These are phyloP conservation scores for Protea cynaroides DNA, from an alignment of 164 flowering plant species.

Conservation along the genomic window DNA sequence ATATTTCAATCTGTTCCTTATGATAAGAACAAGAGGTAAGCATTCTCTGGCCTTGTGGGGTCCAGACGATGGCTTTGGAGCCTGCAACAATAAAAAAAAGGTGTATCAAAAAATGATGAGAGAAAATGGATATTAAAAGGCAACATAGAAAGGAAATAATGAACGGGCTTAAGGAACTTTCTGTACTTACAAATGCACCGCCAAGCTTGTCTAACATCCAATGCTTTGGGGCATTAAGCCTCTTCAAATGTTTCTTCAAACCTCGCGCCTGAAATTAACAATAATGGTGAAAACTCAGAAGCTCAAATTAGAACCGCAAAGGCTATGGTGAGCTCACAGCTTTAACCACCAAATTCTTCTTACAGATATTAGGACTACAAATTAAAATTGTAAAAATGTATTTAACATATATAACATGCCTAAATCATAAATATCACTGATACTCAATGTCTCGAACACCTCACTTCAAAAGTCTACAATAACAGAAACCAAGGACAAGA, in stretches of 20 bases:
- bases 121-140: too few relatives aligned
- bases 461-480: too few relatives aligned
- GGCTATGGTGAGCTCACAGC: too few relatives aligned
- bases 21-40: constrained; percentile 48
- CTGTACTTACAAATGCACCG: constrained; percentile 53
- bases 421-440: too few relatives aligned
- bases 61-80: constrained; percentile 68
- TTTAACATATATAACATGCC: too few relatives aligned
- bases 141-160: not conserved
- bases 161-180: not conserved
- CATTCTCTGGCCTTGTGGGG: constrained; percentile 66
- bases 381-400: too few relatives aligned
- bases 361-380: too few relatives aligned
- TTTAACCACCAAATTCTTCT: too few relatives aligned
- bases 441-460: too few relatives aligned
- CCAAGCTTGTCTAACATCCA: constrained; percentile 76
- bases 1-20: constrained; percentile 53
- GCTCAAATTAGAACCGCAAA: too few relatives aligned
- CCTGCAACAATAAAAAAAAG: constrained; percentile 24
- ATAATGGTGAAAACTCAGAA: too few relatives aligned
- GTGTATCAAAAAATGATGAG: not conserved
- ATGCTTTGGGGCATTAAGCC: constrained; percentile 74
- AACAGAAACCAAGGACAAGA: too few relatives aligned
- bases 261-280: constrained; percentile 42
- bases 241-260: constrained; percentile 65